A percentile compares a stretch with the other conserved stretches of the same genome.
Conservation (phyloP, 805 yeast genomes). For the Starmerella apis region DNA sequence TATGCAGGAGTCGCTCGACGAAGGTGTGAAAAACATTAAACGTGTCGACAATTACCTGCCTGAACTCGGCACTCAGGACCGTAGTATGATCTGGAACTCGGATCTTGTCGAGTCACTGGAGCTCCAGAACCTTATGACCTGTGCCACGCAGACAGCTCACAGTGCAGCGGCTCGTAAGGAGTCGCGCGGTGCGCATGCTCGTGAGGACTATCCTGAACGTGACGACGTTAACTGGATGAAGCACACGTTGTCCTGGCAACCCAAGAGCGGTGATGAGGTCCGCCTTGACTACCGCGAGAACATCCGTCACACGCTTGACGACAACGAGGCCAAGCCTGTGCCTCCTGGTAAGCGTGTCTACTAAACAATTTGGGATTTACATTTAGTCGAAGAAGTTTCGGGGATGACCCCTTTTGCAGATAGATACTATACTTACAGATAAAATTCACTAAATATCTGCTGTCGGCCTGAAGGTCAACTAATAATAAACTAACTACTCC, state of each 20-base stretch:
- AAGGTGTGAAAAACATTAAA: conserved; percentile 72
- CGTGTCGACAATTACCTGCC: conserved; percentile 63
- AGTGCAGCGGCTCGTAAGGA: conserved; percentile 93
- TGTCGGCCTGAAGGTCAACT: too few species aligned
- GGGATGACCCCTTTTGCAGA: too few species aligned
- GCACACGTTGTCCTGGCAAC: conserved; percentile 91
- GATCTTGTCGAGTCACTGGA: conserved; percentile 94
- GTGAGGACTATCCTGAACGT: conserved; percentile 94
- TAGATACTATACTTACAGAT: neutral
- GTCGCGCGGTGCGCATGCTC: conserved; percentile 98
- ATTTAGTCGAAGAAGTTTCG: too few species aligned
- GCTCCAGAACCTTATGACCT: conserved; percentile 88
- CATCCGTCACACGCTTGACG: conserved; percentile 74
- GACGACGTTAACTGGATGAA: conserved; percentile 97
- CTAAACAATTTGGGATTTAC: conserved; percentile 32
- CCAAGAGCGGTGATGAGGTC: conserved; percentile 56
- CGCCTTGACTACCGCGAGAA: conserved; percentile 78
- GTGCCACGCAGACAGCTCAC: conserved; percentile 91
- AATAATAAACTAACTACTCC: too few species aligned
- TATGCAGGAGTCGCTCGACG: conserved; percentile 80
- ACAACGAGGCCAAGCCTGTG: conserved; percentile 82
- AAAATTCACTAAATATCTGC: neutral
- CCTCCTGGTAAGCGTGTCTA: conserved; percentile 97
- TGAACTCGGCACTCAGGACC: conserved; percentile 78
- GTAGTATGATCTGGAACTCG: conserved; percentile 98